phyloP scores from a whole-genome alignment of 2,329 filamentous ascomycete genomes.

The Alternaria panax region DNA sequence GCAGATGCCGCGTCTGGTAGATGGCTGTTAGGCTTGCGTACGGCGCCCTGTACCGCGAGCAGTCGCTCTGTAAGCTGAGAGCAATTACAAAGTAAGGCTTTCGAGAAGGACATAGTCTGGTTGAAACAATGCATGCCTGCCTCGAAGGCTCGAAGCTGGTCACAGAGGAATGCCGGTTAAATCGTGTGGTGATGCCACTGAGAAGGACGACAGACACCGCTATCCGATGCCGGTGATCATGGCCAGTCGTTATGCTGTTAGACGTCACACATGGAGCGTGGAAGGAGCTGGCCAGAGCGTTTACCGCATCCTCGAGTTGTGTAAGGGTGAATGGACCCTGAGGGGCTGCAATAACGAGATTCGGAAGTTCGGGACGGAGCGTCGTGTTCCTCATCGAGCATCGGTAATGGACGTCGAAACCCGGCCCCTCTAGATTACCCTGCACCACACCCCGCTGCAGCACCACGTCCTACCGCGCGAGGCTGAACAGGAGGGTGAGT shows the following conservation, averaged over 20 bases:
- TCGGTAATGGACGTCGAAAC: constrained; percentile 8
- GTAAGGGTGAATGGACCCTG: constrained; percentile 11
- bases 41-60: not conserved
- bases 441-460: constrained; percentile 19
- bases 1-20: not conserved
- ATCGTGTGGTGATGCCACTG: constrained; percentile 4
- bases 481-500: constrained; percentile 35
- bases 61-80: not conserved
- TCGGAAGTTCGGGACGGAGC: constrained; percentile 15
- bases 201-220: constrained; percentile 10
- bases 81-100: not conserved
- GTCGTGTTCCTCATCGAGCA: constrained; percentile 6
- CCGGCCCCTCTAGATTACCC: constrained; percentile 22
- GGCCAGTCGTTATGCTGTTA: not conserved
- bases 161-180: not conserved
- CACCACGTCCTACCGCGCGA: constrained; percentile 29
- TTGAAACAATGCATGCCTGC: not conserved
- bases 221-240: constrained; percentile 14
- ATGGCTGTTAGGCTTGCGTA: constrained; percentile 4
- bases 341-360: constrained; percentile 6
- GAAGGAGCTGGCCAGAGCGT: not conserved
- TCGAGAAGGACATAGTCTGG: not conserved
- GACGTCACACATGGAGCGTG: constrained; percentile 8
- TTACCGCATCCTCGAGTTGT: constrained; percentile 1
- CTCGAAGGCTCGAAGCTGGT: not conserved